These are phyloP conservation scores for Diaporthe humulicola DNA, from an alignment of 2,329 filamentous ascomycete genomes.

Conservation along the genomic window DNA sequence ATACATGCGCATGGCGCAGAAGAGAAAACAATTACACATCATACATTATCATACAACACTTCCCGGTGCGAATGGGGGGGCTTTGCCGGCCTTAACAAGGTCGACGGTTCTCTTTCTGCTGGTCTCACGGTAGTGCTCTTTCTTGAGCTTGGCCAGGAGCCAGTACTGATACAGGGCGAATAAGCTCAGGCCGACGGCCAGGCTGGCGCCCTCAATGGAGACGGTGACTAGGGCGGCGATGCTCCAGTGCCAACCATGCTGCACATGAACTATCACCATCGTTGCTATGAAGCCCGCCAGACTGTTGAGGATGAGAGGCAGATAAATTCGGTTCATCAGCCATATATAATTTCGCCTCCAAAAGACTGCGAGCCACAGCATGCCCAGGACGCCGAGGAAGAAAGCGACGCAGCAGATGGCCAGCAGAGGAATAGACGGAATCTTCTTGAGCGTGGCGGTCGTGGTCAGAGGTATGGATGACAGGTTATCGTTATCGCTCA, in stretches of 20 bases:
- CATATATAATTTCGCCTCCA: conserved; percentile 66
- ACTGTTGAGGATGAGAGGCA: conserved; percentile 60
- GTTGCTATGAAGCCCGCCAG: conserved; percentile 64
- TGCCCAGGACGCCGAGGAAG: conserved; percentile 54
- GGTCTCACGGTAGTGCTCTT: conserved; percentile 44
- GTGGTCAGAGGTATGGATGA: conserved; percentile 18
- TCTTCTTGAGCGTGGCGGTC: conserved; percentile 23
- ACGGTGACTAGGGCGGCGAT: conserved; percentile 57
- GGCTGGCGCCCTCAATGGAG: conserved; percentile 51
- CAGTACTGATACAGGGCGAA: conserved; percentile 50
- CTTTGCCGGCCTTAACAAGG: conserved; percentile 37
- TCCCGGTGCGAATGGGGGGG: conserved; percentile 43
- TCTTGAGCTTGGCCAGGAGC: conserved; percentile 49
- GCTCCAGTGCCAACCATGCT: conserved; percentile 59
- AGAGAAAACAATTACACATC: not conserved
- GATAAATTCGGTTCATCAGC: conserved; percentile 65
- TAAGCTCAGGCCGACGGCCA: conserved; percentile 46
- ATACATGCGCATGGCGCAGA: conserved; percentile 24
- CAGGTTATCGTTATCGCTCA: conserved; percentile 11
- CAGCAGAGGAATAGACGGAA: conserved; percentile 50
- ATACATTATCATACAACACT: conserved; percentile 44
- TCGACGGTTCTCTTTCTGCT: conserved; percentile 28
- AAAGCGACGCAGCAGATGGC: conserved; percentile 59
- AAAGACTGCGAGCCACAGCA: conserved; percentile 57
- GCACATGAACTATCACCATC: conserved; percentile 63